These are phyloP conservation scores for Cucurbitaria berberidis DNA, from an alignment of 2,329 filamentous ascomycete species.

Conservation along the genomic window DNA sequence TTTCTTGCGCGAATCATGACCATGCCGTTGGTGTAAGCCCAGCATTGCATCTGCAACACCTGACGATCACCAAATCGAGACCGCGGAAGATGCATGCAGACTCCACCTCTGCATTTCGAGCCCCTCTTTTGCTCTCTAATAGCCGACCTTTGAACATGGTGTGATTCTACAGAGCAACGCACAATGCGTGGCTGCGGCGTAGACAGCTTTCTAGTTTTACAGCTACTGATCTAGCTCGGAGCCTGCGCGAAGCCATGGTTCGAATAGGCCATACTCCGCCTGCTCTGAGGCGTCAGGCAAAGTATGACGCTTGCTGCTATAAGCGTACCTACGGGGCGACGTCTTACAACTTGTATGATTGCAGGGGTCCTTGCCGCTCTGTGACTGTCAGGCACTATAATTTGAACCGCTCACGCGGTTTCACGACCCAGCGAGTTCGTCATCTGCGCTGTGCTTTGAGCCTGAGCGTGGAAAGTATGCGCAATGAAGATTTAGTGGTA, in stretches of 20 bases:
- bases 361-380: background rate
- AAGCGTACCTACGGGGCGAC: conserved; percentile 4
- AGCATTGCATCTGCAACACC: conserved; percentile 1
- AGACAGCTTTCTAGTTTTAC: no score
- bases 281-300: background rate
- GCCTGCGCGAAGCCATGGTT: no score
- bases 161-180: background rate
- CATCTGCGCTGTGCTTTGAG: background rate
- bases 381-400: background rate
- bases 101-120: conserved; percentile 6
- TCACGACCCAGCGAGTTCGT: background rate
- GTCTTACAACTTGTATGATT: conserved; percentile 14
- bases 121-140: conserved; percentile 1
- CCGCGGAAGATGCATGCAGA: conserved; percentile 11
- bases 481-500: conserved; percentile 4
- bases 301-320: conserved; percentile 14
- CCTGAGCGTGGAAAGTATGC: no score
- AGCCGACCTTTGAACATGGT: background rate
- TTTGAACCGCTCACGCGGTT: background rate
- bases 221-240: no score
- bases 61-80: conserved; percentile 12
- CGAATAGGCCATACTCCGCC: background rate
- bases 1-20: background rate
- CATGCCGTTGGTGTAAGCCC: conserved; percentile 3
- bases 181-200: background rate